Evolutionary conservation across 2,329 filamentous ascomycete species (phyloP).

Genomic region (Colletotrichum chlorophyti): DNA sequence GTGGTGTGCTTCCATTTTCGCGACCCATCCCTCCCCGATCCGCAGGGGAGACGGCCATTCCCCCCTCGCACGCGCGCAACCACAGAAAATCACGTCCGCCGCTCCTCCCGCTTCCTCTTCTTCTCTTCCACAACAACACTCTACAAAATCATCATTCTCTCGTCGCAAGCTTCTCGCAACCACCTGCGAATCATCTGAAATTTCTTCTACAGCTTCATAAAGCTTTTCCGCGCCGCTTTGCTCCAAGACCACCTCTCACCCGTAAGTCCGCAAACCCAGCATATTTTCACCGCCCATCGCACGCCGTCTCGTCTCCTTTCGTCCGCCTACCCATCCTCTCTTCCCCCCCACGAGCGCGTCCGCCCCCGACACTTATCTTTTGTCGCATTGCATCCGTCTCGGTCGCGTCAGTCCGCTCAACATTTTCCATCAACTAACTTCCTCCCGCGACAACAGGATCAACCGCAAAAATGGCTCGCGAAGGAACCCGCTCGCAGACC

Average conservation of each 20-base stretch:
- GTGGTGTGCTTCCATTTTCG: too few species aligned
- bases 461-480: constrained; percentile 49
- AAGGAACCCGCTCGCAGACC: constrained; percentile 59
- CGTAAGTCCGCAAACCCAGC: not conserved
- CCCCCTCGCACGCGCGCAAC: not conserved
- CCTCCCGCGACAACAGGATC: not conserved
- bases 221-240: not conserved
- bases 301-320: not conserved
- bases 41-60: constrained; percentile 1
- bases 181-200: not conserved
- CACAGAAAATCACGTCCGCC: constrained; percentile 5
- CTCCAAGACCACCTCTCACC: not conserved
- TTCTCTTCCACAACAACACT: constrained; percentile 1
- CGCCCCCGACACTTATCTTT: not conserved
- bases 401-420: constrained; percentile 4
- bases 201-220: constrained; percentile 5
- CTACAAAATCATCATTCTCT: not conserved
- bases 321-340: not conserved
- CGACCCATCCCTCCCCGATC: not conserved
- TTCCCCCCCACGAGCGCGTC: constrained; percentile 7
- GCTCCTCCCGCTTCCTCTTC: constrained; percentile 9
- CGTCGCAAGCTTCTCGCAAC: not conserved
- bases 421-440: not conserved
- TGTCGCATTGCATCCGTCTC: not conserved
- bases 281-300: not conserved